Conservation (phyloP, 495 filamentous ascomycete genomes). For the Aspergillus nidulans region DNA sequence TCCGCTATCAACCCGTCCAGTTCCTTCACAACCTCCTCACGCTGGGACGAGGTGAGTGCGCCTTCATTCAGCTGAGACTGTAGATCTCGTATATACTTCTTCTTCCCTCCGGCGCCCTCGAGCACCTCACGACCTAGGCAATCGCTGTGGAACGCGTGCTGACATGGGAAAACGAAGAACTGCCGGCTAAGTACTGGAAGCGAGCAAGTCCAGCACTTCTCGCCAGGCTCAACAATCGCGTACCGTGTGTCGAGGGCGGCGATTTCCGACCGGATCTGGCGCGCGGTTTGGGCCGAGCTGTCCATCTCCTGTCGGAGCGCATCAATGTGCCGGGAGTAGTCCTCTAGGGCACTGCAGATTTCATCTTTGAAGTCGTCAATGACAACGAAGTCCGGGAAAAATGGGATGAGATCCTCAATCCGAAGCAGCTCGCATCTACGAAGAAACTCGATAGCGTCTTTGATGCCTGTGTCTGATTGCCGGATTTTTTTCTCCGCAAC, state of each 20-base stretch:
- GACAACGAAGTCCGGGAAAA: conserved; percentile 98
- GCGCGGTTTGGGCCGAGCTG: conserved; percentile 77
- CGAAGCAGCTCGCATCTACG: conserved; percentile 84
- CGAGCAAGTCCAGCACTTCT: conserved; percentile 84
- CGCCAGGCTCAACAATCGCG: conserved; percentile 93
- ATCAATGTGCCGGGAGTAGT: conserved; percentile 87
- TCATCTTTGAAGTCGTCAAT: conserved; percentile 99
- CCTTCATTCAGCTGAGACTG: conserved; percentile 75
- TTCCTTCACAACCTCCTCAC: conserved; percentile 82
- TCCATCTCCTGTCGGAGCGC: conserved; percentile 93
- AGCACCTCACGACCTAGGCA: conserved; percentile 82
- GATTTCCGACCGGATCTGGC: conserved; percentile 84
- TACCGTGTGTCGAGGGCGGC: conserved; percentile 78
- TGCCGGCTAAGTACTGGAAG: conserved; percentile 81
- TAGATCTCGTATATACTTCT: conserved; percentile 75
- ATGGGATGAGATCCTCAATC: conserved; percentile 95
- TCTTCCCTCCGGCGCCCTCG: conserved; percentile 67
- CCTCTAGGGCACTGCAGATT: conserved; percentile 88
- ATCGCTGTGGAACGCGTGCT: conserved; percentile 95
- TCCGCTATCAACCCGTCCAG: conserved; percentile 81
- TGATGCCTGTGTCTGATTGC: conserved; percentile 74
- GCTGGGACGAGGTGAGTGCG: conserved; percentile 55
- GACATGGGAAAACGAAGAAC: conserved; percentile 98
- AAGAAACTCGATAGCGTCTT: conserved; percentile 91
- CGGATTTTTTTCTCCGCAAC: conserved; percentile 90